Base-by-base conservation (phyloP, 345 rosid genomes). In the Barbarea vulgaris region DNA sequence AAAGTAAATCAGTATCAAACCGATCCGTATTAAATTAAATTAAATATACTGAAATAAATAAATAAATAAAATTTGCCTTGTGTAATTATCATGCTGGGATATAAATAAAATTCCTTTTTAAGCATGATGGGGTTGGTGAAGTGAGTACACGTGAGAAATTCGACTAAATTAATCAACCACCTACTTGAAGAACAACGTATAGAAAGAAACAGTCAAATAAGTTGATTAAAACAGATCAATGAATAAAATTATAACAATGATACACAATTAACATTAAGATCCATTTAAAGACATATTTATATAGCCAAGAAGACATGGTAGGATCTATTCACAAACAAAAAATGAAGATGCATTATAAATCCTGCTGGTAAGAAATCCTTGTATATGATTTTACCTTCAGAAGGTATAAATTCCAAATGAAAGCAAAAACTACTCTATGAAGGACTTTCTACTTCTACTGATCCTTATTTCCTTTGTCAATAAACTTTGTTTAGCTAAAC, bases 61-160 rank as follows among this genome's bases (percentile, higher is more conserved):
- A 31, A 31, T 31, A 21, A 21, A 25, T 48, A 18, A 55, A 56
- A 3, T n/a, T 5, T 33, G 3, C 10, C 39, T 17, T 64, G 2
- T 15, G 33, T 63, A 28, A 9, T 3, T 42, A 44, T 21, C 34
- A 73, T 15, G 14, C 12, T 19, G 36, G 10, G 48, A 46, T 46
- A 15, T 44, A 15, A 44, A 6, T 6, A 41, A 41, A 0, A 5
- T 3, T 24, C 3, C 3, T 3, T 30, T 6, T 15, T 42, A 15
- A 42, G 18, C 48, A 42, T 19, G 19, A 19, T 19, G 27, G 25
- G 55, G 62, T 73, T 54, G 77, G 77, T 64, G 28, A 73, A 44
- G 48, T 42, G 14, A 46, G 64, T 28, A 64, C 71, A 73, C 70
- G 64, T 73, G 71, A 54, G 34, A 55, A 25, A 54, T 54, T 73